These are phyloP conservation scores for Myxozyma neglecta DNA, from an alignment of 805 yeast genomes.

Conservation along the genomic window DNA sequence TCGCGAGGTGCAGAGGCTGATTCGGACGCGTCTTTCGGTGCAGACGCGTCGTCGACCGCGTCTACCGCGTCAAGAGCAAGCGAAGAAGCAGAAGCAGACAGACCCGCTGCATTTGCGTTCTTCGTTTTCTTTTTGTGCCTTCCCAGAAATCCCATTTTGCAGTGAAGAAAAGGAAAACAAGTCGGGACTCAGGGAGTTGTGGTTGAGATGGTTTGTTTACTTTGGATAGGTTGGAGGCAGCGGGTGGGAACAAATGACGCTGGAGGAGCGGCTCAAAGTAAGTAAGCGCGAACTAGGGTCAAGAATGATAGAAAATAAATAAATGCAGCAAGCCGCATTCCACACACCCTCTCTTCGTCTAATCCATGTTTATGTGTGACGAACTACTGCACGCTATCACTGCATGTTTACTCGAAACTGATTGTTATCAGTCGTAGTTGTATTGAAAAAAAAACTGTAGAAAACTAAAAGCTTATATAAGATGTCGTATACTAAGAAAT, in stretches of 20 bases:
- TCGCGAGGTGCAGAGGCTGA: not conserved
- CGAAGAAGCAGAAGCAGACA: conserved; percentile 5
- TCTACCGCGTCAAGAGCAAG: conserved; percentile 4
- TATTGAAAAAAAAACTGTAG: not conserved
- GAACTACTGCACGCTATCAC: too few relatives aligned
- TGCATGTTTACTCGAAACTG: too few relatives aligned
- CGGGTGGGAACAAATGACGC: not conserved
- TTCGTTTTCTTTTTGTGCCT: conserved; percentile 4
- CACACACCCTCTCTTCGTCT: not conserved
- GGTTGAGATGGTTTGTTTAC: not conserved
- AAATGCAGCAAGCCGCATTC: conserved; percentile 3
- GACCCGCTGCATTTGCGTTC: not conserved
- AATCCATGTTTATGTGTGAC: not conserved
- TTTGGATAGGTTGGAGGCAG: not conserved
- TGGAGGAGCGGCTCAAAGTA: not conserved
- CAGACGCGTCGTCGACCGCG: not conserved
- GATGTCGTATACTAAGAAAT: not conserved
- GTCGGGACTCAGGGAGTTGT: not conserved
- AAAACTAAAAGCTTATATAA: not conserved
- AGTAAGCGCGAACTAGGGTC: not conserved
- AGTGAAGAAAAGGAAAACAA: not conserved
- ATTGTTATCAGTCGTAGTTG: too few relatives aligned
- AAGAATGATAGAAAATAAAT: not conserved
- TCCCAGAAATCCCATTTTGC: conserved; percentile 3
- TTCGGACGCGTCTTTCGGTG: conserved; percentile 3